These are phyloP conservation scores for Melampsora larici-populina DNA, from an alignment of 1,284 basidiomycete genomes.

Conservation along the genomic window DNA sequence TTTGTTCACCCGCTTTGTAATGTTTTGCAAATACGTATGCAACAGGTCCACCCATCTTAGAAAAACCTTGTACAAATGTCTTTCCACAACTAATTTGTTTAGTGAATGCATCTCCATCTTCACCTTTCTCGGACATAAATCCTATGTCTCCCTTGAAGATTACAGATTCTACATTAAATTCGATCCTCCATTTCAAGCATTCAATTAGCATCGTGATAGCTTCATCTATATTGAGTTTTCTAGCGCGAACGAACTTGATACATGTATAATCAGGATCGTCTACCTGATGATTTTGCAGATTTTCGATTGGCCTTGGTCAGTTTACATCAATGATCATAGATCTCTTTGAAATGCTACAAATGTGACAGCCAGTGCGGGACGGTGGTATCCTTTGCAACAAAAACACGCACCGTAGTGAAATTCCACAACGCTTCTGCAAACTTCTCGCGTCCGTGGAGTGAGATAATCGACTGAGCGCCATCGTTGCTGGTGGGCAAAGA, in stretches of 20 bases:
- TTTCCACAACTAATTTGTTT: constrained; percentile 32
- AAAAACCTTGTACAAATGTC: constrained; percentile 29
- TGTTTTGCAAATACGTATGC: constrained; percentile 11
- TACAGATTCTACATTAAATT: neutral
- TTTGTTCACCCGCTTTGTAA: constrained; percentile 29
- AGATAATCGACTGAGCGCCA: neutral
- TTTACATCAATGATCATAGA: neutral
- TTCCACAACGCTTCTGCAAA: constrained; percentile 11
- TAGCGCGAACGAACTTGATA: constrained; percentile 31
- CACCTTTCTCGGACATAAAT: neutral
- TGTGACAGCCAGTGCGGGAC: too few relatives aligned
- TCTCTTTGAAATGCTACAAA: neutral
- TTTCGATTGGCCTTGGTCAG: neutral
- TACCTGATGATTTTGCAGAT: neutral
- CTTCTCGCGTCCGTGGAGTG: neutral
- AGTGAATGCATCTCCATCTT: constrained; percentile 2
- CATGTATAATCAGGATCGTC: constrained; percentile 37
- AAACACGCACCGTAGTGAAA: constrained; percentile 25
- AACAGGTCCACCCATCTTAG: constrained; percentile 22
- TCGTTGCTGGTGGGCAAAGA: neutral
- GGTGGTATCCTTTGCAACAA: neutral
- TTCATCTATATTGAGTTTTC: constrained; percentile 4
- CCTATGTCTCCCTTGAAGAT: neutral
- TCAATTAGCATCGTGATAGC: constrained; percentile 30
- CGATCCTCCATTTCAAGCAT: constrained; percentile 26